Conservation (phyloP, 768 basidiomycete species). For the Trametes punicea region DNA sequence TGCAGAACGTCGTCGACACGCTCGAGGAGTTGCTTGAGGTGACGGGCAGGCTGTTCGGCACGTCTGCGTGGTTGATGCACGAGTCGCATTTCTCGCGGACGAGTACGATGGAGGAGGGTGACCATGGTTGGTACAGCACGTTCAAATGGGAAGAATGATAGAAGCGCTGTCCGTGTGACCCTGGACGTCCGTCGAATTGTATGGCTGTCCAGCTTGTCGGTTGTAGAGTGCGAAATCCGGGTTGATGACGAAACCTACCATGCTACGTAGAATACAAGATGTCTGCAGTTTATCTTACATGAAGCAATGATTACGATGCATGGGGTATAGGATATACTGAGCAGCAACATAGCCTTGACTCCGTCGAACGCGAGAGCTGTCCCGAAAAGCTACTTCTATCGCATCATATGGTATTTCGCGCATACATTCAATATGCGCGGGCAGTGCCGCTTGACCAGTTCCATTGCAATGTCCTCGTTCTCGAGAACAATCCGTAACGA, state of each 20-base stretch:
- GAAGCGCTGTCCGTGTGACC: no score
- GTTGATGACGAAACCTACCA: no score
- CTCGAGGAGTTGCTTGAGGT: conserved; percentile 41
- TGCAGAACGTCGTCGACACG: conserved; percentile 40
- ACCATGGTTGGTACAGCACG: conserved; percentile 32
- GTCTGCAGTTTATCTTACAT: no score
- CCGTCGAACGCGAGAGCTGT: no score
- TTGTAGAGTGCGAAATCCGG: no score
- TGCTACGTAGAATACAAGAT: no score
- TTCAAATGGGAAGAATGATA: conserved; percentile 26
- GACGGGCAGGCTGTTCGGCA: conserved; percentile 43
- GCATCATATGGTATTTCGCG: conserved; percentile 4
- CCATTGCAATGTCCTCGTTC: not conserved
- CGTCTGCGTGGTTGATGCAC: conserved; percentile 40
- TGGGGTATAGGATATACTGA: no score
- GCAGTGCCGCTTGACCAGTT: not conserved
- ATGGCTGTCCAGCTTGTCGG: no score
- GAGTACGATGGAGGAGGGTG: conserved; percentile 23
- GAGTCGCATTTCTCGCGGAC: conserved; percentile 23
- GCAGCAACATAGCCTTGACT: no score
- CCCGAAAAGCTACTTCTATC: not conserved
- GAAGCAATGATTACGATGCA: no score
- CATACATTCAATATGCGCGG: conserved; percentile 2
- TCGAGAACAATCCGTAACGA: not conserved
- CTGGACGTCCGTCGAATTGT: no score